Evolutionary conservation across 2,329 filamentous ascomycete species (phyloP).

Genomic region (Leptographium wingfieldii): DNA sequence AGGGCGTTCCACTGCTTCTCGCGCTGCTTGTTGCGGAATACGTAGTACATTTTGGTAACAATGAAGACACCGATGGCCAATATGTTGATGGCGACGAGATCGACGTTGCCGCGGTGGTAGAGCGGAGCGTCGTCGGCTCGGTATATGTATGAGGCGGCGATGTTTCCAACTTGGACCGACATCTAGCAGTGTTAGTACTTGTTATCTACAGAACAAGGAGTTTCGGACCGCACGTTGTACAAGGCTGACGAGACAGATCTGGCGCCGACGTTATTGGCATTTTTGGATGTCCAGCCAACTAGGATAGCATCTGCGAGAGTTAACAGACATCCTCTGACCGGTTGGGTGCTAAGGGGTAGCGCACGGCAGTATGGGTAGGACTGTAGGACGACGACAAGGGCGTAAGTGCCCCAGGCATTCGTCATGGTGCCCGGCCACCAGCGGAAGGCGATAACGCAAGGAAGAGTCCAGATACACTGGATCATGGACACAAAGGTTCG

Average conservation of each 20-base stretch:
- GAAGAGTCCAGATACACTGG: conserved; percentile 40
- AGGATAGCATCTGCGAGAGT: conserved; percentile 37
- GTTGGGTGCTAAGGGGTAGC: conserved; percentile 27
- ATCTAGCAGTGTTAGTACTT: conserved; percentile 15
- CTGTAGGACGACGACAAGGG: conserved; percentile 32
- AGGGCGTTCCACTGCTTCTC: conserved; percentile 35
- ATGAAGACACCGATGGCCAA: conserved; percentile 38
- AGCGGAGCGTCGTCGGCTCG: conserved; percentile 39
- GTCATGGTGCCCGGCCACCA: conserved; percentile 29
- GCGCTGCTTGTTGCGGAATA: conserved; percentile 30
- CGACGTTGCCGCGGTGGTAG: conserved; percentile 41
- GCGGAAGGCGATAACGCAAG: conserved; percentile 36
- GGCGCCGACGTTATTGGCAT: conserved; percentile 24
- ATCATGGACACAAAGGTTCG: conserved; percentile 31
- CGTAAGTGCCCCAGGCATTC: conserved; percentile 32
- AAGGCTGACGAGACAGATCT: conserved; percentile 7
- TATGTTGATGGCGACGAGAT: conserved; percentile 35
- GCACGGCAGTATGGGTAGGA: conserved; percentile 38
- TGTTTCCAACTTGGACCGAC: conserved; percentile 22
- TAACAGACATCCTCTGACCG: conserved; percentile 19
- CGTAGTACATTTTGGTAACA: conserved; percentile 39
- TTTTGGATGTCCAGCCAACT: conserved; percentile 45
- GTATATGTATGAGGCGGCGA: conserved; percentile 33
- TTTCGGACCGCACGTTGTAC: conserved; percentile 4
- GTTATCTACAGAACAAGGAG: neutral